These are phyloP conservation scores for Mycena filopes DNA, from an alignment of 768 basidiomycete species.

Conservation along the genomic window DNA sequence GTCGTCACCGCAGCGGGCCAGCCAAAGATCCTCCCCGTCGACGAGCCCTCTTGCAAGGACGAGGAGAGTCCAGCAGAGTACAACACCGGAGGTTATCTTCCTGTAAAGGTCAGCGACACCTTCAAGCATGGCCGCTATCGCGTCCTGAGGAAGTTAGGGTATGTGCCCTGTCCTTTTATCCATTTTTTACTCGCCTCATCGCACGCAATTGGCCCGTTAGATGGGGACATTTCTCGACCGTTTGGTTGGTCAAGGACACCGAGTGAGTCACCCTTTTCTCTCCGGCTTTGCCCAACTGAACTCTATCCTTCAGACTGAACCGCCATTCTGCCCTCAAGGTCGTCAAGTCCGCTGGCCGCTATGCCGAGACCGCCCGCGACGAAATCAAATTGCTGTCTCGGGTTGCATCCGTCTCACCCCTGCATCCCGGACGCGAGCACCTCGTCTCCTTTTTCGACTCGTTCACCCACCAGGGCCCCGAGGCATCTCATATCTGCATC, in stretches of 20 bases:
- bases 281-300: slow-evolving; percentile 19
- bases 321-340: slow-evolving; percentile 93
- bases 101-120: slow-evolving; percentile 81
- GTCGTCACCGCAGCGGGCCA: slow-evolving; percentile 68
- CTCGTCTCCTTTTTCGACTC: slow-evolving; percentile 93
- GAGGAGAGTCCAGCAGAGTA: slow-evolving; percentile 89
- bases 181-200: slow-evolving; percentile 34
- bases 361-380: slow-evolving; percentile 96
- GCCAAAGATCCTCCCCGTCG: slow-evolving; percentile 77
- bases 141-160: slow-evolving; percentile 93
- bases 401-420: slow-evolving; percentile 75
- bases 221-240: slow-evolving; percentile 97
- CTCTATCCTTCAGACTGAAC: slow-evolving; percentile 57
- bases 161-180: slow-evolving; percentile 35
- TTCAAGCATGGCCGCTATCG: slow-evolving; percentile 89
- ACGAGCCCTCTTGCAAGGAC: slow-evolving; percentile 73
- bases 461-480: slow-evolving; percentile 80
- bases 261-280: slow-evolving; percentile 59
- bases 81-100: slow-evolving; percentile 83
- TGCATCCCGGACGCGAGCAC: slow-evolving; percentile 81
- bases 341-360: slow-evolving; percentile 93
- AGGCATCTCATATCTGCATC: slow-evolving; percentile 86
- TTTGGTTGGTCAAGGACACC: slow-evolving; percentile 88
- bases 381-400: slow-evolving; percentile 93
- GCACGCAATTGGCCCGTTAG: slow-evolving; percentile 50